Evolutionary conservation across 129 eudicot genomes (phyloP).

Genomic region (Glebionis coronaria): DNA sequence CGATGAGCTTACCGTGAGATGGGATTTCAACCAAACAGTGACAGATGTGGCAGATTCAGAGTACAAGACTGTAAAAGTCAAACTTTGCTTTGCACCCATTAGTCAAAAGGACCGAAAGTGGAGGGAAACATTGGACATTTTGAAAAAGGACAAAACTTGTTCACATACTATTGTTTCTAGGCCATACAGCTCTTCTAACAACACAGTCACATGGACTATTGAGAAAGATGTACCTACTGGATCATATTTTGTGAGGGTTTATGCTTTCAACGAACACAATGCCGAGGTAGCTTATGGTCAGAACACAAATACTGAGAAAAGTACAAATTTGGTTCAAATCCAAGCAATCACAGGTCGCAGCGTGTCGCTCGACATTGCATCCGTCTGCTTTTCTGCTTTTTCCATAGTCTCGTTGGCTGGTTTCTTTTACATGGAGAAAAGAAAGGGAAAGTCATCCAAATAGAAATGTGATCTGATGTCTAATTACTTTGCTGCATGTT

Average conservation of each 20-base stretch:
- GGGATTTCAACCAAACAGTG: conserved; percentile 44
- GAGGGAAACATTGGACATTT: conserved; percentile 51
- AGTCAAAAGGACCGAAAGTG: conserved; percentile 69
- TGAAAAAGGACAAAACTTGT: conserved; percentile 69
- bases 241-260: conserved; percentile 60
- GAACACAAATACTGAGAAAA: conserved; percentile 33
- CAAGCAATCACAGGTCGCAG: conserved; percentile 59
- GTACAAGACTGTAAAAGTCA: conserved; percentile 50
- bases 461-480: conserved; percentile 35
- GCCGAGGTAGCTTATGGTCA: conserved; percentile 51
- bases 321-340: conserved; percentile 34
- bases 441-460: conserved; percentile 42
- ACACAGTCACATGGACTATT: conserved; percentile 41
- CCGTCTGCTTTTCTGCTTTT: conserved; percentile 57
- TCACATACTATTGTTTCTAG: conserved; percentile 36
- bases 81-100: conserved; percentile 60
- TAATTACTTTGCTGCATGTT: neutral
- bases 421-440: conserved; percentile 78
- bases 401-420: conserved; percentile 56
- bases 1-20: conserved; percentile 45
- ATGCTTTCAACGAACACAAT: conserved; percentile 29
- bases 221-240: conserved; percentile 47
- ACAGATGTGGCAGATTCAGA: conserved; percentile 37
- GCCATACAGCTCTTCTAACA: conserved; percentile 44
- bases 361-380: conserved; percentile 51